These are phyloP conservation scores for Kurtzmaniella cleridarum DNA, from an alignment of 805 yeast species.

Conservation along the genomic window DNA sequence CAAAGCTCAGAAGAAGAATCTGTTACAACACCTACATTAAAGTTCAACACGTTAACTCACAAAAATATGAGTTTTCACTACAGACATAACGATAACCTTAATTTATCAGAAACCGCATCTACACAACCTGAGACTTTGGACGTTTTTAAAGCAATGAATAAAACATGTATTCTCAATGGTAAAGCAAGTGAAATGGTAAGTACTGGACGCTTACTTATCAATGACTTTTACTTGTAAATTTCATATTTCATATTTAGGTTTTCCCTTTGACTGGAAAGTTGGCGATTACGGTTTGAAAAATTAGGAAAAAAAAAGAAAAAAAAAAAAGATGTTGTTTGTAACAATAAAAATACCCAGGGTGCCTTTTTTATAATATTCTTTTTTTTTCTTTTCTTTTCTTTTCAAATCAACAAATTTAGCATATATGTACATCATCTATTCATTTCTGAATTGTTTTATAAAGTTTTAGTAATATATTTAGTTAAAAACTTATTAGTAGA, in stretches of 20 bases:
- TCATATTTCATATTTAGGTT: not conserved
- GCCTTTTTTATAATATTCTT: too few relatives aligned
- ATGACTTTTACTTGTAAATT: slow-evolving; percentile 36
- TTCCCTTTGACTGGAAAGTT: not conserved
- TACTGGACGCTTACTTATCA: slow-evolving; percentile 34
- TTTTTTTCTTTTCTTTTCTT: too few relatives aligned
- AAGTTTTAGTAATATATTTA: too few relatives aligned
- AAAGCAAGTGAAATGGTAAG: slow-evolving; percentile 42
- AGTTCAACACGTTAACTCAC: slow-evolving; percentile 6
- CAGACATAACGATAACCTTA: slow-evolving; percentile 31
- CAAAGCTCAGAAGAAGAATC: slow-evolving; percentile 8
- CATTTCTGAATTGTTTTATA: too few relatives aligned
- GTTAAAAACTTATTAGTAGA: too few relatives aligned
- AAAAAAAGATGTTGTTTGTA: too few relatives aligned
- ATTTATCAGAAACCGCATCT: slow-evolving; percentile 19
- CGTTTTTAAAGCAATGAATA: slow-evolving; percentile 28
- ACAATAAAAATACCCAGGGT: too few relatives aligned
- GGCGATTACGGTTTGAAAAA: too few relatives aligned
- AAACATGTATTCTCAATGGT: slow-evolving; percentile 31
- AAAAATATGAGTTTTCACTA: slow-evolving; percentile 33
- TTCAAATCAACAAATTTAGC: too few relatives aligned
- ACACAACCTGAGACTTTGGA: slow-evolving; percentile 17
- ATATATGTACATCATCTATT: too few relatives aligned
- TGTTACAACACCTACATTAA: slow-evolving; percentile 6
- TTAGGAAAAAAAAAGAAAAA: too few relatives aligned